Evolutionary conservation across 371 early-diverging fungal genomes (phyloP), one percentile per base, ranked within the genome.

Genomic region (Actinomortierella wolfii): DNA sequence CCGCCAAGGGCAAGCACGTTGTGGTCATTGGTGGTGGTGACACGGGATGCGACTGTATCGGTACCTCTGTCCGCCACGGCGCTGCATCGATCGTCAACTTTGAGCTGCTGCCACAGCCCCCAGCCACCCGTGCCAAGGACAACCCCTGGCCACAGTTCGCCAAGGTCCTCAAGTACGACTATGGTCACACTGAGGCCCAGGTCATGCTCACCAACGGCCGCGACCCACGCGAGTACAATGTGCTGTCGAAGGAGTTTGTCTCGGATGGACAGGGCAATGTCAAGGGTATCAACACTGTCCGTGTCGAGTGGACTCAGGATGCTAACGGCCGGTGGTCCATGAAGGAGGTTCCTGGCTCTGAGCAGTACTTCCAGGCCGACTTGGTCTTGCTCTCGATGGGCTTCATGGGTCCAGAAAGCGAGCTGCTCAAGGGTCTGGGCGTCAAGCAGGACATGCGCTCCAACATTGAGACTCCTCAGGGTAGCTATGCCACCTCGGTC

Each of bases 91-190:
- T 98, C 28, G 85, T 89, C 68, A 97, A 97, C 88, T 98, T 98
- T 88, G 97, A 98, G 75, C 81, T 98, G 57, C 79, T 97, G 48
- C 97, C 97, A 9, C 90, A 91, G 75, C 96, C 97, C 41, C 94
- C 97, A 23, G 77, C 75, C 1, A 76, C 77, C 23, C 91, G 98
- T 59, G 93, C 86, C 42, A 74, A 76, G 49, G 94, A 94, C 67
- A 98, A 97, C 86, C 96, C 97, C 59, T 98, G 98, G 98, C 98
- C 98, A 23, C 90, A 93, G 69, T 97, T 87, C 86, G 93, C 96
- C 45, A 88, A 94, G 39, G 91, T 94, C 20, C 95, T 94, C 90
- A 90, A 89, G 79, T 89, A 96, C 18, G 97, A 97, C 77, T 97
- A 97, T 63, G 98, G 98, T 54, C 98, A 98, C 77, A 85, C 88